A percentile compares a stretch with the other conserved stretches of the same genome.
phyloP scores from a whole-genome alignment of 2,329 filamentous ascomycete species.

The Sarocladium strictum region DNA sequence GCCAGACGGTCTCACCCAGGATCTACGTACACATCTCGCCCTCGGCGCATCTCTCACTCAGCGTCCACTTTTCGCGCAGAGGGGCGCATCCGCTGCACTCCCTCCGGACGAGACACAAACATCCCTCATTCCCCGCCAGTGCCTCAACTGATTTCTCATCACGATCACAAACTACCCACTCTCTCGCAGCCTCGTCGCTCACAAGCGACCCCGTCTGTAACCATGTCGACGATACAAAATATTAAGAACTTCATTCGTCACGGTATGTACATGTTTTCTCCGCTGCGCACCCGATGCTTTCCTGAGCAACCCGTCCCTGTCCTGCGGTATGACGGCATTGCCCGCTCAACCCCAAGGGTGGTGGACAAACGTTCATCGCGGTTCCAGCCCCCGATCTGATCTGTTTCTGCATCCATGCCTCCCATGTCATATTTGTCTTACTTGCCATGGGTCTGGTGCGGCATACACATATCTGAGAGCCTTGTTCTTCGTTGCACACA shows the following conservation, averaged over 20 bases:
- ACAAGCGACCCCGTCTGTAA: constrained; percentile 17
- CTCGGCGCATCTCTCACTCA: not conserved
- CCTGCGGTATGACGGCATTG: constrained; percentile 10
- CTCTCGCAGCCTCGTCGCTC: constrained; percentile 5
- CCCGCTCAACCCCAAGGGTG: constrained; percentile 5
- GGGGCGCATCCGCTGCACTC: not conserved
- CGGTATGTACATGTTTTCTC: constrained; percentile 44
- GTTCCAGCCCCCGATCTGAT: constrained; percentile 7
- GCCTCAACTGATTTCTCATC: not conserved
- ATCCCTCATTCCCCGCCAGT: not conserved
- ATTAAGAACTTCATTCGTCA: constrained; percentile 98
- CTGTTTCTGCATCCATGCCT: constrained; percentile 2
- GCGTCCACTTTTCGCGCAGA: constrained; percentile 1
- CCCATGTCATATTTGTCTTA: constrained; percentile 8
- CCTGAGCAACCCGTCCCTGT: not conserved
- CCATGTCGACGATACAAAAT: constrained; percentile 72
- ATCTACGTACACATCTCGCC: not conserved
- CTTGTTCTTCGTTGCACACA: not conserved
- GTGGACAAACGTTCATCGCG: constrained; percentile 1
- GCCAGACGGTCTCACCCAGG: not conserved
- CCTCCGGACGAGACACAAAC: not conserved
- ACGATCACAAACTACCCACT: not conserved
- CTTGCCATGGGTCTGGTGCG: not conserved
- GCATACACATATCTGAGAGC: not conserved
- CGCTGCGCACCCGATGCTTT: not conserved